Conservation (phyloP, 2,329 filamentous ascomycete species). For the Aspergillus ochraceus region DNA sequence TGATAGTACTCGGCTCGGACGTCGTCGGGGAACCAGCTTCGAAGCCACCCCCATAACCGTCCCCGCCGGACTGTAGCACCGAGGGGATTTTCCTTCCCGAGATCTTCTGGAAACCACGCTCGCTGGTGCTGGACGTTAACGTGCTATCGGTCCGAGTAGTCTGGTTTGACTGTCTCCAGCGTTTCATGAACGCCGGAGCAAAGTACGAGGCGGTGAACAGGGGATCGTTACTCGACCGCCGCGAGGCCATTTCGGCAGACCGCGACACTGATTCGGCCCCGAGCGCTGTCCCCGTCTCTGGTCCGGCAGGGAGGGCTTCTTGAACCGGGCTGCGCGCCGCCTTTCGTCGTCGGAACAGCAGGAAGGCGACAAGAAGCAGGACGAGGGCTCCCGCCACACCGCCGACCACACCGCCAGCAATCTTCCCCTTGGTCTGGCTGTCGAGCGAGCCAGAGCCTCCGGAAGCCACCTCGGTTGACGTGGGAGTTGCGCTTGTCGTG, state of each 20-base stretch:
- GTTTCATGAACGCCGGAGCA: constrained; percentile 40
- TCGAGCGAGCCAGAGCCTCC: constrained; percentile 18
- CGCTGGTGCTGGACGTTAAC: constrained; percentile 36
- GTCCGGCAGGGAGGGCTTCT: constrained; percentile 26
- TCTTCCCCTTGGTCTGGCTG: constrained; percentile 48
- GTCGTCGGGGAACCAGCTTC: constrained; percentile 33
- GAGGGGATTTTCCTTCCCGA: constrained; percentile 50
- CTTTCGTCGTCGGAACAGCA: constrained; percentile 46
- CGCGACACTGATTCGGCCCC: constrained; percentile 16
- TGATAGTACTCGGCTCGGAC: constrained; percentile 23
- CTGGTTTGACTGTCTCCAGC: constrained; percentile 41
- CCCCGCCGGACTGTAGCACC: constrained; percentile 47
- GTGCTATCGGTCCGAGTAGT: constrained; percentile 37
- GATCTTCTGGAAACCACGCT: constrained; percentile 52
- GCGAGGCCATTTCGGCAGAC: constrained; percentile 33
- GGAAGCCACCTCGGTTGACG: constrained; percentile 8
- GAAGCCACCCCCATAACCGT: constrained; percentile 44
- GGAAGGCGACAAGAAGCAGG: constrained; percentile 35
- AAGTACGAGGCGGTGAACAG: constrained; percentile 41
- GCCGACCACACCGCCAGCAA: constrained; percentile 64
- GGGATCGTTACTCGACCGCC: constrained; percentile 40
- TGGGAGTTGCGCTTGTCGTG: not conserved
- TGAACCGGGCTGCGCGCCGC: constrained; percentile 20
- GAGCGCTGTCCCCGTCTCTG: constrained; percentile 16
- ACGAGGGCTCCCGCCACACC: constrained; percentile 60